Base-by-base conservation (phyloP, 2,329 filamentous ascomycete genomes). In the Scedosporium minutisporum region DNA sequence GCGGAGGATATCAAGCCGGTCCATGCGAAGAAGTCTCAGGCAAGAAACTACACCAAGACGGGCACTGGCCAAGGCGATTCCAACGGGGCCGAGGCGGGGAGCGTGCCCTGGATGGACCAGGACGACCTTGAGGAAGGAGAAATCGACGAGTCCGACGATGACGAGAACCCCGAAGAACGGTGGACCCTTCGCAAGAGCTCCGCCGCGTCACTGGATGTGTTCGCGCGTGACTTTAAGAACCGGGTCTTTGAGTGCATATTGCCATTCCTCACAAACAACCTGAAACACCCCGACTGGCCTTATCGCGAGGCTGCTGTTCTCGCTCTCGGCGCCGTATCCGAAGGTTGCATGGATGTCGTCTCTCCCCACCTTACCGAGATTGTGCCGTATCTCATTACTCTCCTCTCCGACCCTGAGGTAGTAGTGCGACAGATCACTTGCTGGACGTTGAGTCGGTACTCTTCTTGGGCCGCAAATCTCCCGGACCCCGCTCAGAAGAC, bases 101-200 rank as follows among this genome's bases (percentile, higher is more conserved):
- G 84, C 68, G 67, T 85, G 63, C 79, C 76, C 64, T 77, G 70
- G 59, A 85, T 87, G 74, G 85, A 91, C 53, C 89, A 91, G 64
- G 88, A 92, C 65, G 86, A 90, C 57, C 76, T 93, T 6, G 93
- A 93, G 69, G 93, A 97, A 65, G 93, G 92, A 44, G 93, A 97
- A 73, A 86, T 96, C 53, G 89, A 88, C 44, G 85, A 87, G n/a
- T 79, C 83, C 57, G 83, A 89, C 48, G 91, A 92, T 57, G 91
- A 91, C 65, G 84, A 82, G 59, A 91, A 93, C 68, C 91, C 91
- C 0, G 95, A 97, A 73, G 91, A 96, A 72, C 85, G 87, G 68
- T 99, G 95, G 95, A 97, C 93, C 62, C 80, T 99, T 61, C 87
- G 95, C 66, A 99, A 99, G 77, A 97, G 95, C 78, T 97, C 95